phyloP scores from a whole-genome alignment of 1,284 basidiomycete genomes.

The Salmacisia buchloeana region DNA sequence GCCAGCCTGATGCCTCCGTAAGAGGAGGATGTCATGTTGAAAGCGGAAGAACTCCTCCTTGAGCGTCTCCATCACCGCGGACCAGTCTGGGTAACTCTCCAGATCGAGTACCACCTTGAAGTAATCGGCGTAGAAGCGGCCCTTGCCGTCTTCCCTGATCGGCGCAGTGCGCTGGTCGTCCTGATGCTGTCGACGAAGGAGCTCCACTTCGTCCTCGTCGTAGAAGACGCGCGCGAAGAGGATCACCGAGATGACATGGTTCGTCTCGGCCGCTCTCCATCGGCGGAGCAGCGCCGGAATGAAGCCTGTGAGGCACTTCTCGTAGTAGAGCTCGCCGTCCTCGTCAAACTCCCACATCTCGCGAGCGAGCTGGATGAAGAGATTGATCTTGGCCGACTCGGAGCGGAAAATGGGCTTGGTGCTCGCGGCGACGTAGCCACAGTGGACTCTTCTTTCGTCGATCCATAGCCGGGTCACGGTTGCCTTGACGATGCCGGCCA shows the following conservation, averaged over 20 bases:
- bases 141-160: constrained; percentile 68
- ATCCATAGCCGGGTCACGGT: constrained; percentile 47
- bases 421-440: constrained; percentile 71
- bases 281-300: constrained; percentile 42
- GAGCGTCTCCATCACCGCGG: constrained; percentile 73
- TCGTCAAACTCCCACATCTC: constrained; percentile 97
- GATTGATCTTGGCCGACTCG: constrained; percentile 66
- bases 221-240: constrained; percentile 92
- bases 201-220: constrained; percentile 57
- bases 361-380: constrained; percentile 91
- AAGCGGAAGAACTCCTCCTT: constrained; percentile 61
- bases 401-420: constrained; percentile 88
- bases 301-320: constrained; percentile 79
- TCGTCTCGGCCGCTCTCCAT: constrained; percentile 66
- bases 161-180: constrained; percentile 55
- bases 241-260: constrained; percentile 89
- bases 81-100: constrained; percentile 81
- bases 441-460: constrained; percentile 58
- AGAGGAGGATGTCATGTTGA: constrained; percentile 47
- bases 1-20: constrained; percentile 32
- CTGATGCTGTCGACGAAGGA: constrained; percentile 18
- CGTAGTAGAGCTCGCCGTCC: constrained; percentile 77
- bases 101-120: constrained; percentile 64
- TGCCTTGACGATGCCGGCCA: constrained; percentile 44
- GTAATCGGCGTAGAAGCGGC: constrained; percentile 87